Conservation (phyloP, 345 rosid genomes). For the Garcia nutans region DNA sequence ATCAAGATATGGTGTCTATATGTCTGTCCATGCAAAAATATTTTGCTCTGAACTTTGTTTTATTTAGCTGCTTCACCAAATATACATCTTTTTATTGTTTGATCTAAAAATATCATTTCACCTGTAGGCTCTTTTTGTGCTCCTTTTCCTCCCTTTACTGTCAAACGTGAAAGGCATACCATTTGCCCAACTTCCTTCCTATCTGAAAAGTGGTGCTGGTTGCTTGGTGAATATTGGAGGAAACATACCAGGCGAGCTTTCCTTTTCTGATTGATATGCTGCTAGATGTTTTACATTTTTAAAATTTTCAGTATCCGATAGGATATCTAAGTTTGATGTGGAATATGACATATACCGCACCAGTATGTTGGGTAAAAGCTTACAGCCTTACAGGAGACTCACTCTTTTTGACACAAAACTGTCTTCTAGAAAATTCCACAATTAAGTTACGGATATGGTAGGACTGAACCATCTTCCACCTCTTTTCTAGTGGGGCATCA, state of each 20-base stretch:
- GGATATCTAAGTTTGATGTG: not conserved
- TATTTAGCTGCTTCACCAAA: not conserved
- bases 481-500: not conserved
- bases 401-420: not conserved
- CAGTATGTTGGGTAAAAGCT: not conserved
- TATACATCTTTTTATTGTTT: constrained; percentile 8
- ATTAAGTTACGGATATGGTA: not conserved
- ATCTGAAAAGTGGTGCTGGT: constrained; percentile 75
- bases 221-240: constrained; percentile 71
- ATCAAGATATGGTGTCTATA: too few species aligned
- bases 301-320: not conserved
- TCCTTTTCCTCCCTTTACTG: constrained; percentile 66
- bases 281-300: not conserved
- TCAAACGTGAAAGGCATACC: constrained; percentile 86
- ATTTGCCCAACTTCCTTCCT: constrained; percentile 56
- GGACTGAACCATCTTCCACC: not conserved
- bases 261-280: not conserved
- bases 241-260: constrained; percentile 50
- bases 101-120: not conserved
- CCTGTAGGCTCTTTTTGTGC: constrained; percentile 79
- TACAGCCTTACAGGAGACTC: not conserved
- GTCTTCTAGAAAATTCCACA: constrained; percentile 2
- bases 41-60: not conserved
- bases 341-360: not conserved
- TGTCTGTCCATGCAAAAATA: too few species aligned